phyloP scores from a whole-genome alignment of 257 asterid species.

The Misopates orontium region DNA sequence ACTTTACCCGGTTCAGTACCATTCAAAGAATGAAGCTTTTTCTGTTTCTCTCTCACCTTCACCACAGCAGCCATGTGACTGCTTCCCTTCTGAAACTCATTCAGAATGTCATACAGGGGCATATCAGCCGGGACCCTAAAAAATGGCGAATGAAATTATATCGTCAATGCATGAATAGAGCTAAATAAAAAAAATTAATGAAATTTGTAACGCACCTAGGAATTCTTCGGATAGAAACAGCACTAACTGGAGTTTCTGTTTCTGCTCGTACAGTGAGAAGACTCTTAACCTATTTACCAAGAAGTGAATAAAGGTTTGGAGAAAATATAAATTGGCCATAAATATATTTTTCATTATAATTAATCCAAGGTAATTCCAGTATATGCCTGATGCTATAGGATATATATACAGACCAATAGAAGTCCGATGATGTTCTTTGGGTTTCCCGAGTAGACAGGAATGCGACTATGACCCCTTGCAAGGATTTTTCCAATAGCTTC shows the following conservation, averaged over 20 bases:
- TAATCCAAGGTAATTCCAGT: neutral
- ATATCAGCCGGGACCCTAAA: constrained; percentile 89
- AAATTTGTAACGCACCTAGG: constrained; percentile 60
- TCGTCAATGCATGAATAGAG: neutral
- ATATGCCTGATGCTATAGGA: constrained; percentile 10
- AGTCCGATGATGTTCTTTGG: constrained; percentile 91
- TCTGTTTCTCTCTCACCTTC: constrained; percentile 62
- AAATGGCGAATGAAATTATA: constrained; percentile 20
- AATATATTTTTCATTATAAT: too few relatives aligned
- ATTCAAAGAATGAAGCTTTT: constrained; percentile 26
- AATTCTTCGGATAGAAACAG: constrained; percentile 92
- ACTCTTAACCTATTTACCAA: constrained; percentile 68
- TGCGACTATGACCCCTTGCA: constrained; percentile 97
- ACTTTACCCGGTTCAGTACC: constrained; percentile 35
- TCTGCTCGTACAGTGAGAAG: constrained; percentile 94
- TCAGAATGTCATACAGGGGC: constrained; percentile 95
- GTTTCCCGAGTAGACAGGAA: constrained; percentile 83
- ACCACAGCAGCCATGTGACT: constrained; percentile 99
- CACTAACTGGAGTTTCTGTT: constrained; percentile 89
- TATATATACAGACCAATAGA: constrained; percentile 67
- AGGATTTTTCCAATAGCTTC: constrained; percentile 96
- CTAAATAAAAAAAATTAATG: constrained; percentile 8
- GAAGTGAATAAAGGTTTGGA: constrained; percentile 17
- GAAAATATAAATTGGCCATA: constrained; percentile 7
- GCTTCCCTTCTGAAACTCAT: constrained; percentile 93